Percentiles rank a stretch among this genome's conserved stretches.
phyloP scores from a whole-genome alignment of 2,329 filamentous ascomycete species.

The Lecanicillium sp. region DNA sequence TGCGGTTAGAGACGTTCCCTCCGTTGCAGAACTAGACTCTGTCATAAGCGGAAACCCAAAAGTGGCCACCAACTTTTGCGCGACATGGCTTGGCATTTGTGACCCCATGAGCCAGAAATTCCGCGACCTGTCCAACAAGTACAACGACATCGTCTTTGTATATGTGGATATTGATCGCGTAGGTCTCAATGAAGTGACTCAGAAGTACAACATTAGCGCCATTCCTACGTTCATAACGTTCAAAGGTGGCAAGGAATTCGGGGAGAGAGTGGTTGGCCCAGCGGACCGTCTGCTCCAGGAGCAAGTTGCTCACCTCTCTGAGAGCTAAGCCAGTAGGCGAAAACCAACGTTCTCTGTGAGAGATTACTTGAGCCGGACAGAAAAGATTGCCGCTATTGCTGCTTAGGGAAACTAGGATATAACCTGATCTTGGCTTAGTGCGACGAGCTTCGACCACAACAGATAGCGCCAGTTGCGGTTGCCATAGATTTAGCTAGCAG shows the following conservation, averaged over 20 bases:
- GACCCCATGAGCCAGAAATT: neutral
- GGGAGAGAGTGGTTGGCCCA: neutral
- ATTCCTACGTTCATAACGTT: neutral
- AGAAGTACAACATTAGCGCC: neutral
- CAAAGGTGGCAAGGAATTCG: neutral
- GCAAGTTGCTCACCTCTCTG: neutral
- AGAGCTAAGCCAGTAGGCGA: neutral
- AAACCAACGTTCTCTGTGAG: too few relatives aligned
- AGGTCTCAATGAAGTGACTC: neutral
- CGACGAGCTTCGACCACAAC: too few relatives aligned
- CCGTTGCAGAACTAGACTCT: too few relatives aligned
- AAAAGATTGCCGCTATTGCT: too few relatives aligned
- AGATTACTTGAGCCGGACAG: too few relatives aligned
- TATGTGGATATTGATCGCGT: neutral
- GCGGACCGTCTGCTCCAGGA: neutral
- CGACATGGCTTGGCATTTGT: neutral
- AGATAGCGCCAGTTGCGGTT: too few relatives aligned
- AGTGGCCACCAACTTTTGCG: neutral
- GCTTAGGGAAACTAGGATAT: too few relatives aligned
- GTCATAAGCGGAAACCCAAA: too few relatives aligned
- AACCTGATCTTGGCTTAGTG: too few relatives aligned
- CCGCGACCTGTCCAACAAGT: neutral
- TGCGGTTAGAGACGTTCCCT: too few relatives aligned
- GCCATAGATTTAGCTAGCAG: too few relatives aligned
- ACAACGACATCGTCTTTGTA: neutral